These are phyloP conservation scores for Hypsizygus marmoreus DNA, from an alignment of 768 basidiomycete genomes.

Conservation along the genomic window DNA sequence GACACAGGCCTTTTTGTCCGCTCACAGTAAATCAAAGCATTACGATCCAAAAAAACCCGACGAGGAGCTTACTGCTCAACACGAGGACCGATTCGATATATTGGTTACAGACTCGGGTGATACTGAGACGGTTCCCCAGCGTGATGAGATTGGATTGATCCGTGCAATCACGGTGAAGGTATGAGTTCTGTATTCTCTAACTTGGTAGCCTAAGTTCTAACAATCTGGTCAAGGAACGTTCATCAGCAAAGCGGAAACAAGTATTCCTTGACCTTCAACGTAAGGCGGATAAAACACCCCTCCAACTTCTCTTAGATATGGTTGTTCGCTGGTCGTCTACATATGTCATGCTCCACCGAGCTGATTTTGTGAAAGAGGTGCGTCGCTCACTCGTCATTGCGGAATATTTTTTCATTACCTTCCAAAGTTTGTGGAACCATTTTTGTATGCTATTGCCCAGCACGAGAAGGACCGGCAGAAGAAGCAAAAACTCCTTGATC, in stretches of 20 bases:
- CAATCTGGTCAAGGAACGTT: constrained; percentile 26
- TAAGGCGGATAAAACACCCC: not conserved
- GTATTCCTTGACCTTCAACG: constrained; percentile 20
- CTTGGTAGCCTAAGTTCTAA: no score
- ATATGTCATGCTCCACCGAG: constrained; percentile 28
- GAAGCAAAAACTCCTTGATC: not conserved
- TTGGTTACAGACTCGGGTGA: no score
- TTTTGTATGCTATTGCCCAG: not conserved
- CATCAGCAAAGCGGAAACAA: constrained; percentile 24
- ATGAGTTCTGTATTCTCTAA: no score
- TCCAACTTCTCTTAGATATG: constrained; percentile 31
- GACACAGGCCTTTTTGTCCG: constrained; percentile 28
- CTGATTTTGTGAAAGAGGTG: no score
- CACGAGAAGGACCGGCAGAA: not conserved
- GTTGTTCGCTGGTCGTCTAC: constrained; percentile 33
- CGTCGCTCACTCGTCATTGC: no score
- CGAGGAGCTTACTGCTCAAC: constrained; percentile 13
- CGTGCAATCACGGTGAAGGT: no score
- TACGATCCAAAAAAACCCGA: constrained; percentile 24
- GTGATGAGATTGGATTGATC: constrained; percentile 25
- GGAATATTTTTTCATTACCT: no score
- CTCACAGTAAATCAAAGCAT: constrained; percentile 25
- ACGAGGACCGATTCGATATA: no score
- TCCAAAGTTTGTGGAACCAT: constrained; percentile 1
- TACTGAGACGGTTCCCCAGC: no score